Base-by-base conservation (phyloP, 108 stramenopile species). In the Cyclotella choctawhatcheeana region DNA sequence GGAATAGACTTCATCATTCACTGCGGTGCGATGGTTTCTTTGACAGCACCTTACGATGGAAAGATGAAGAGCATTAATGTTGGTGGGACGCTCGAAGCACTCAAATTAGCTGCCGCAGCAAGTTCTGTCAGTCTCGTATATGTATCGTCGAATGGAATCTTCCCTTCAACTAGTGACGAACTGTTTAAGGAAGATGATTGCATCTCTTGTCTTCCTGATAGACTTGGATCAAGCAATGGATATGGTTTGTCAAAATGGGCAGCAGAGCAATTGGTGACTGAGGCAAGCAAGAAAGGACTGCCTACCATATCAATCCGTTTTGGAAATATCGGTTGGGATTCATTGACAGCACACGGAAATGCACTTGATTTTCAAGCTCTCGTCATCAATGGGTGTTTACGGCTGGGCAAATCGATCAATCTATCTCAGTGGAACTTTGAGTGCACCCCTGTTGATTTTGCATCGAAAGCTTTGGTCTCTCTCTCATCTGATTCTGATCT, bases 211-310 rank as follows among this genome's bases (percentile, higher is more conserved):
- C 33, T 67, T 67, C 44, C 82, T 71, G 79, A 73, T 74, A 37
- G 83, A 67, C 64, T 79, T 71, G 43, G 74, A 53, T 32, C 67
- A 73, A 43, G 71, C 61, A 86, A 90, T 61, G 91, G 91, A 20
- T 92, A 92, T 74, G 86, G 82, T 7, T 85, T 89, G 70, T 84
- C 83, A 35, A 92, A 92, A 55, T 92, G 91, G 91, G 91, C 89
- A 34, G 88, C 89, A 6, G 91, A 92, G 71, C 67, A 83, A 59
- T 79, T 92, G 78, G 83, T 85, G 48, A 58, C 61, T 22, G 77
- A 87, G 44, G 91, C 88, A 20, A 65, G 75, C 51, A 56, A 58
- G 5, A 62, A 84, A n/a, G 91, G 91, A 13, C 76, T 92, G 3
- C 89, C 91, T 5, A 72, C 84, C 5, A 77, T 82, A 33, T 64